Conservation (phyloP, 495 filamentous ascomycete genomes). For the Penicillium waksmanii region DNA sequence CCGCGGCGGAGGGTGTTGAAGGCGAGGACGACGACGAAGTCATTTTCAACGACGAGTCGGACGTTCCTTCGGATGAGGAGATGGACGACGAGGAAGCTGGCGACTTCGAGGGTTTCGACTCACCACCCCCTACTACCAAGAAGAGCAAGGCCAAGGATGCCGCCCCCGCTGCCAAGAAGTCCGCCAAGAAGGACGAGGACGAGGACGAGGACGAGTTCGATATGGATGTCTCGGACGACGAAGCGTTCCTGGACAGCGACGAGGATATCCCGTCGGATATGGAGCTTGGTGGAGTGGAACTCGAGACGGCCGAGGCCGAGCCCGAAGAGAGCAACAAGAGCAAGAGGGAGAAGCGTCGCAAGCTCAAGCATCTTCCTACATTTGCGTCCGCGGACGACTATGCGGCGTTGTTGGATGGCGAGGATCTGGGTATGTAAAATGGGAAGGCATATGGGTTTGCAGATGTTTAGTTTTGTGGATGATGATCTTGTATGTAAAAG, state of each 20-base stretch:
- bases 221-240: conserved; percentile 56
- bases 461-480: conserved; percentile 18
- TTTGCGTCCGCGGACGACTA: conserved; percentile 96
- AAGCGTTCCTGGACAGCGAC: conserved; percentile 57
- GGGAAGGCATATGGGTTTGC: not conserved
- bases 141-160: conserved; percentile 42
- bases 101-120: conserved; percentile 47
- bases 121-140: conserved; percentile 32
- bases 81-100: conserved; percentile 36
- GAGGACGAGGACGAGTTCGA: conserved; percentile 54
- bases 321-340: conserved; percentile 61
- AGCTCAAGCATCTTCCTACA: conserved; percentile 84
- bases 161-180: conserved; percentile 42
- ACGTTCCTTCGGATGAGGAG: conserved; percentile 50
- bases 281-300: conserved; percentile 44
- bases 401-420: conserved; percentile 77
- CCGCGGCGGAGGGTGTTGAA: conserved; percentile 51
- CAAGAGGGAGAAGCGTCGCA: conserved; percentile 61
- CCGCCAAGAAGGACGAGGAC: conserved; percentile 45
- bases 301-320: conserved; percentile 42
- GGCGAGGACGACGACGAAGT: conserved; percentile 58
- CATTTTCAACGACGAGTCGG: conserved; percentile 52
- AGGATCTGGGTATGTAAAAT: conserved; percentile 62
- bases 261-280: conserved; percentile 58
- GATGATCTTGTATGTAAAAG: not conserved